These are phyloP conservation scores for Effrenium voratum DNA, from an alignment of 73 alveolate genomes.

Conservation along the genomic window DNA sequence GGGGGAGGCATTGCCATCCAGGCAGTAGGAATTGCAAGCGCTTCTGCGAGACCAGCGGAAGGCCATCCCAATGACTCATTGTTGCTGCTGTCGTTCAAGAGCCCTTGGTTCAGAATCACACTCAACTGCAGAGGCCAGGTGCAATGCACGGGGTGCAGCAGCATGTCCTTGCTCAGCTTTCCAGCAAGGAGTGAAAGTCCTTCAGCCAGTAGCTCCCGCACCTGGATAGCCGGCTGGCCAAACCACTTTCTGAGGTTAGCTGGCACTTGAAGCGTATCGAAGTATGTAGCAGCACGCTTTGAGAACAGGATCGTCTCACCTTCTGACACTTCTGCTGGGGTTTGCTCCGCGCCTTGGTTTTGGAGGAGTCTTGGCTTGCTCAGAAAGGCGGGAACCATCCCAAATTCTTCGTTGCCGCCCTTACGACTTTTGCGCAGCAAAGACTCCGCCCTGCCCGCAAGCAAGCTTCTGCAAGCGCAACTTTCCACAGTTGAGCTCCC, in stretches of 20 bases:
- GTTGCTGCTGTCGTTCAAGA: too few species aligned
- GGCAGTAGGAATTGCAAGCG: too few species aligned
- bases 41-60: too few species aligned
- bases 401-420: neutral
- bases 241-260: neutral
- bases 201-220: neutral
- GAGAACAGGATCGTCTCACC: neutral
- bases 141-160: too few species aligned
- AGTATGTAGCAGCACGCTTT: neutral
- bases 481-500: constrained; percentile 9
- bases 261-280: neutral
- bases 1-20: too few species aligned
- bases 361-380: neutral
- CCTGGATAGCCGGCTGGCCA: neutral
- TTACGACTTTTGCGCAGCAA: neutral
- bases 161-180: too few species aligned
- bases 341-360: neutral
- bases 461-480: neutral
- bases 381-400: neutral
- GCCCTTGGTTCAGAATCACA: too few species aligned
- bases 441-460: neutral
- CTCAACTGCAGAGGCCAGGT: too few species aligned
- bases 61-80: too few species aligned
- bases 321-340: neutral
- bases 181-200: too few species aligned